Base-by-base conservation (phyloP, 108 stramenopile genomes). In the Poteriospumella lacustris region DNA sequence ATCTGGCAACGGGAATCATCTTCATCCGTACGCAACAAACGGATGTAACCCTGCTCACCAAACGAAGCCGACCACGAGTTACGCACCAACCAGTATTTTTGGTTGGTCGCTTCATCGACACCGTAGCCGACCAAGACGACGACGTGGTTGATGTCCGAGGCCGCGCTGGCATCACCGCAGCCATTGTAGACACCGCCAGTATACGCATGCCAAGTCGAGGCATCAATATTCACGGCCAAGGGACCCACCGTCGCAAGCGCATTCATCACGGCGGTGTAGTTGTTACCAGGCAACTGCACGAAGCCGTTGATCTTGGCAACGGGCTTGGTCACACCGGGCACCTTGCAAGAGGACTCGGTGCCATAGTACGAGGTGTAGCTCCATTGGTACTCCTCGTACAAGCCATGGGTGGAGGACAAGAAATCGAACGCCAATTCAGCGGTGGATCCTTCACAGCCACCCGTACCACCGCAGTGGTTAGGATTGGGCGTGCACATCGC, bases 241-340 rank as follows among this genome's bases (percentile, higher is more conserved):
- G 94, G 94, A 29, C 93, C 89, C 5, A 83, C 47, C 75, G 84
- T 90, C 41, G 90, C 91, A 44, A 95, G 82, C 43, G 92, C 91
- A 79, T 89, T 89, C 87, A 93, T 87, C 60, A 92, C 44, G 19
- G 79, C 52, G 43, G 82, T 75, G 78, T 93, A 92, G 75, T 91
- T 77, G 78, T 95, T 95, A 28, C 77, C 76, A 0, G 91, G 90
- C 34, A 92, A 79, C 24, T 59, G 44, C 19, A 83, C 76, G 82
- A 82, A 95, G 24, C 91, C 92, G 42, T 85, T 80, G 58, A 95
- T 87, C n/a, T 85, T 89, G 43, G 86, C 90, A 0, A 87, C 85
- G 34, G 42, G 44, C 26, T 3, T 41, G 26, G 1, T 1, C 24
- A 44, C 43, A 58, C 43, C 1, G 56, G 56, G 40, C 15, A 78